Evolutionary conservation across 768 basidiomycete genomes (phyloP), one percentile per base, ranked within the genome.

Genomic region (Boletus eberwhitei): DNA sequence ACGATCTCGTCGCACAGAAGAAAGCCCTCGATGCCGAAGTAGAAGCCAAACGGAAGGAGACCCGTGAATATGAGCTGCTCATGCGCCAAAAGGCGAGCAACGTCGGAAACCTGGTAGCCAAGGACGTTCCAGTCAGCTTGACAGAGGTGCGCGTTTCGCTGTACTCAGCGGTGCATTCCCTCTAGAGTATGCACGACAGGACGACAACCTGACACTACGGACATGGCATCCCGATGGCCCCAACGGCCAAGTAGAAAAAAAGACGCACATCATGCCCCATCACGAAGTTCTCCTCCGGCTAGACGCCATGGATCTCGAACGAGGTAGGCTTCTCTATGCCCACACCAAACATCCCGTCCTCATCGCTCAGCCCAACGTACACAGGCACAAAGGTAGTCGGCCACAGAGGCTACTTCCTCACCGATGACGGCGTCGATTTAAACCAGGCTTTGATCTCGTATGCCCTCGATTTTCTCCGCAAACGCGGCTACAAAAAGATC

Each of bases 381-480:
- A n/a, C 57, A 93, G 91, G 93, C 46, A 82, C 92, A 43, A 99
- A 98, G 75, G 82, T 98, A 48, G 82, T 88, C 11, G 97, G 97
- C 2, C 97, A 99, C 76, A 80, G 97, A 71, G 97, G 96, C 0
- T 99, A 91, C 78, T 99, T 93, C 81, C 80, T 98, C 37, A 95
- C 86, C 7, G 88, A 90, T 71, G 95, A 98, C 63, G 97, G 97
- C 47, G 82, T 99, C 60, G 96, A 98, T 74, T 83, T 99, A 40
- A 99, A 98, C 71, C 97, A 95, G 71, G 97, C 97, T 0, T 78
- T 99, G 45, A 90, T 98, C 71, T 82, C 86, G 46, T 98, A 98
- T 64, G 94, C 93, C 5, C 85, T 99, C 60, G 90, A 98, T 68
- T 99, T 95, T 72, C 77, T 99, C 50, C 81, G 93, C 35, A 81